Percentiles rank a stretch among this genome's conserved stretches.
Conservation (phyloP, 768 basidiomycete species). For the Leccinum sublutescens region DNA sequence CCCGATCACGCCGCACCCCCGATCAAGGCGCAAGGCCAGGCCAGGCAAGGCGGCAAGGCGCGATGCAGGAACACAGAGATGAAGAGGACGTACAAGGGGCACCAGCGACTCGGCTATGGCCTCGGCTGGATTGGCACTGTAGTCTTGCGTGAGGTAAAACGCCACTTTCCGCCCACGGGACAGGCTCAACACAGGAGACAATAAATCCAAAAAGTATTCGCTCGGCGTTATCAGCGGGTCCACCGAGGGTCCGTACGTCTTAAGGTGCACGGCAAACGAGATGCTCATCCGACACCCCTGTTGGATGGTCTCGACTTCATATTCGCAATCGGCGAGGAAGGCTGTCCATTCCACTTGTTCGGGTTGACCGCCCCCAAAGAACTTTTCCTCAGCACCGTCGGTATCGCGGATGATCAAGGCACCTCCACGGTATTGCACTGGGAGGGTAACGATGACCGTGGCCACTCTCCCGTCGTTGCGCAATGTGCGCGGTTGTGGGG, state of each 20-base stretch:
- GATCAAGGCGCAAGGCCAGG: conserved; percentile 5
- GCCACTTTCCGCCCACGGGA: conserved; percentile 70
- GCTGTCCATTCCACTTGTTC: conserved; percentile 79
- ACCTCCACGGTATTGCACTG: conserved; percentile 73
- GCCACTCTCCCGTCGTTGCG: conserved; percentile 69
- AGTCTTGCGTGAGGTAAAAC: conserved; percentile 68
- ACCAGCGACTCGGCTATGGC: conserved; percentile 67
- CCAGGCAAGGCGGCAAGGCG: conserved; percentile 1
- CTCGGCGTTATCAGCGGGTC: conserved; percentile 71
- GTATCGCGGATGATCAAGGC: conserved; percentile 54
- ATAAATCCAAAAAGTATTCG: conserved; percentile 67
- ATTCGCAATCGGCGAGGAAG: conserved; percentile 70
- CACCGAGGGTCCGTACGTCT: conserved; percentile 60
- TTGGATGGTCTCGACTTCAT: conserved; percentile 68
- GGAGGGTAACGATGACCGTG: conserved; percentile 71
- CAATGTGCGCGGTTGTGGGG: conserved; percentile 49
- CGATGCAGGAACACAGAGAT: conserved; percentile 9
- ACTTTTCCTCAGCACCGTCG: conserved; percentile 59
- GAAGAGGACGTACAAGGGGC: conserved; percentile 53
- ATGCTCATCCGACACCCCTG: conserved; percentile 69
- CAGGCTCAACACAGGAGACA: conserved; percentile 70
- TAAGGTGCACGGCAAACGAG: conserved; percentile 70
- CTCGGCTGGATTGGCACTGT: conserved; percentile 68
- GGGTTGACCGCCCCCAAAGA: conserved; percentile 57
- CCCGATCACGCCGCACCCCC: conserved; percentile 10